These are phyloP conservation scores for Herpetomonas muscarum DNA, from an alignment of 208 protist genomes.

Conservation along the genomic window DNA sequence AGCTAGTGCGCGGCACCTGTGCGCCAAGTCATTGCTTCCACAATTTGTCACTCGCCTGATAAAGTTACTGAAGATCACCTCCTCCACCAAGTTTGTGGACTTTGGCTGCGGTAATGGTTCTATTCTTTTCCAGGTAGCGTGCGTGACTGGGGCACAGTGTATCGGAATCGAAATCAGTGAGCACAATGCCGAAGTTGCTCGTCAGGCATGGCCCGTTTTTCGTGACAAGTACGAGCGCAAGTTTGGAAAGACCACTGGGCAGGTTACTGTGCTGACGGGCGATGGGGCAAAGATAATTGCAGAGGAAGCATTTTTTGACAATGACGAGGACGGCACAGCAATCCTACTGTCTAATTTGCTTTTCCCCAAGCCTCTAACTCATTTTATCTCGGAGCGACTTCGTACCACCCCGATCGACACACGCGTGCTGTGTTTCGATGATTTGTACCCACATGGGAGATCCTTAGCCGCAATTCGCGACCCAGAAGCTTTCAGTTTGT, in stretches of 20 bases:
- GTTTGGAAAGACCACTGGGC: constrained; percentile 28
- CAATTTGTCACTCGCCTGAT: constrained; percentile 61
- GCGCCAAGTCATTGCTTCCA: constrained; percentile 65
- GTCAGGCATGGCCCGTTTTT: constrained; percentile 32
- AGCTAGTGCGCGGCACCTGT: constrained; percentile 44
- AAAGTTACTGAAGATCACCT: constrained; percentile 37
- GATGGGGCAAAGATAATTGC: constrained; percentile 57
- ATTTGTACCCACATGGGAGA: constrained; percentile 57
- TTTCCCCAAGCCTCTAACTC: constrained; percentile 56
- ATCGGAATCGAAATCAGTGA: constrained; percentile 60
- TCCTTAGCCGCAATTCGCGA: constrained; percentile 42
- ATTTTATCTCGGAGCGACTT: constrained; percentile 56
- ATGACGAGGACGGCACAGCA: constrained; percentile 34
- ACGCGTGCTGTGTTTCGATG: constrained; percentile 62
- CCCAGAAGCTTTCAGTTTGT: constrained; percentile 56
- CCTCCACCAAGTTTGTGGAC: constrained; percentile 59
- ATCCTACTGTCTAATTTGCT: constrained; percentile 73
- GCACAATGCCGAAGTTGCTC: constrained; percentile 52
- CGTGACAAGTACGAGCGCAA: constrained; percentile 14
- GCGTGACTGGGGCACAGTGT: constrained; percentile 50
- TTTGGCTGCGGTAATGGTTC: constrained; percentile 71
- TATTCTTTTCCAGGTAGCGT: constrained; percentile 67
- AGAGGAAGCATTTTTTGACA: constrained; percentile 29
- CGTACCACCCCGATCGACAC: constrained; percentile 32
- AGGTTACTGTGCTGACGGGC: constrained; percentile 59